Conservation (phyloP, 1,139 yeast genomes). For the Kodamaea alishanica region DNA sequence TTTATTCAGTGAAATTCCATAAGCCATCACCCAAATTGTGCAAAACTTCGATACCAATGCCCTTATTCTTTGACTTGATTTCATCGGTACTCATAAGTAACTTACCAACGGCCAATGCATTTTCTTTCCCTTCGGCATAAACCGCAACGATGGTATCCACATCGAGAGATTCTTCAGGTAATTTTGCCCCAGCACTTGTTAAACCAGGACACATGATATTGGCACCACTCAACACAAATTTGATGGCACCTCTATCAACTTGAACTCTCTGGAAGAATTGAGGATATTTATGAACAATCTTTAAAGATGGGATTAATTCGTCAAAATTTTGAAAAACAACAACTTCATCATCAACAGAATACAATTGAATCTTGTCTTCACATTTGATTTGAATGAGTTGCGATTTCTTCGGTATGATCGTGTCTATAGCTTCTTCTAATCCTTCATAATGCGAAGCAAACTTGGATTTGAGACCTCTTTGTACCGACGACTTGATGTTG, state of each 20-base stretch:
- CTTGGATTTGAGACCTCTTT: constrained; percentile 74
- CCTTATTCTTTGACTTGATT: constrained; percentile 78
- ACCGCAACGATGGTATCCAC: constrained; percentile 72
- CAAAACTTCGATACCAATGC: constrained; percentile 82
- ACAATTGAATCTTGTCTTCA: constrained; percentile 81
- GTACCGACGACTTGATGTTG: constrained; percentile 88
- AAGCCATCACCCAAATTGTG: constrained; percentile 90
- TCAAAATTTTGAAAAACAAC: constrained; percentile 81
- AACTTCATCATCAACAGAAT: constrained; percentile 69
- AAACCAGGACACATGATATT: constrained; percentile 97
- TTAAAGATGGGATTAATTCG: constrained; percentile 75
- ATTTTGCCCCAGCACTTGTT: constrained; percentile 82
- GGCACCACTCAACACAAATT: constrained; percentile 90
- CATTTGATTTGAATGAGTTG: constrained; percentile 81
- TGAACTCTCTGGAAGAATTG: constrained; percentile 78
- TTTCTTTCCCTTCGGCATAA: constrained; percentile 90
- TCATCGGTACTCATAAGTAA: constrained; percentile 88
- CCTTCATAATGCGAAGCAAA: constrained; percentile 69
- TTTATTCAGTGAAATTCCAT: constrained; percentile 52
- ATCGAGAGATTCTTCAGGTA: constrained; percentile 69
- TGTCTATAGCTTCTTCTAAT: constrained; percentile 73
- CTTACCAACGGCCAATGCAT: constrained; percentile 86
- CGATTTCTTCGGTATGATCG: constrained; percentile 86
- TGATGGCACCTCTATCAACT: constrained; percentile 96
- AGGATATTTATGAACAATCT: constrained; percentile 79